Evolutionary conservation across 2,329 filamentous ascomycete species (phyloP).

Genomic region (Didymosphaeria variabile): DNA sequence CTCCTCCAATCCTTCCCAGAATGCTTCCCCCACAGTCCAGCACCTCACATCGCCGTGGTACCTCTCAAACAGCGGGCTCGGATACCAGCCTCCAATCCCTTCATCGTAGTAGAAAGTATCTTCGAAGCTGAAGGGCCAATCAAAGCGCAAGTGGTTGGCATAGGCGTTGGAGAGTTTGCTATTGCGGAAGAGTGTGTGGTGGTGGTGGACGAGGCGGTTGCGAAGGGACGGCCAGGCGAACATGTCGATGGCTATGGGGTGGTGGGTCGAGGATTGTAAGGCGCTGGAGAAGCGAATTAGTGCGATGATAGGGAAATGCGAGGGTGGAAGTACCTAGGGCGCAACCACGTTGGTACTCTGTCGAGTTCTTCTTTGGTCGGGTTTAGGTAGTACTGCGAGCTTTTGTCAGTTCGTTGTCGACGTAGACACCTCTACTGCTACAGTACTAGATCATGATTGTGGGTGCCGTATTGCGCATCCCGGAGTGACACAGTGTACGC

Average conservation of each 20-base stretch:
- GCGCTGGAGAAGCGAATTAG: slow-evolving; percentile 18
- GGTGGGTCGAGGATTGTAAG: slow-evolving; percentile 34
- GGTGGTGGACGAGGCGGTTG: slow-evolving; percentile 36
- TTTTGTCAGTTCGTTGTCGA: background rate
- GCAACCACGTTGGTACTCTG: slow-evolving; percentile 41
- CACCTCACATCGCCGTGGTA: slow-evolving; percentile 41
- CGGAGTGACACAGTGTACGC: no score
- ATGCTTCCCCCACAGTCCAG: slow-evolving; percentile 37
- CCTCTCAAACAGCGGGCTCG: slow-evolving; percentile 41
- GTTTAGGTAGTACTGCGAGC: slow-evolving; percentile 43
- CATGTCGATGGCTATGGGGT: slow-evolving; percentile 45
- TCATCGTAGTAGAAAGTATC: slow-evolving; percentile 43
- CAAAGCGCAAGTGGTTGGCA: slow-evolving; percentile 38
- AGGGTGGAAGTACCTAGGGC: slow-evolving; percentile 29
- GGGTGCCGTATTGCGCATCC: no score
- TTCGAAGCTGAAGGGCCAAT: slow-evolving; percentile 46
- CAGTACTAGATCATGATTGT: no score
- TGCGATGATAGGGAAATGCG: slow-evolving; percentile 1
- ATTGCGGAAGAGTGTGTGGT: slow-evolving; percentile 33
- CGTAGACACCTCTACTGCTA: background rate
- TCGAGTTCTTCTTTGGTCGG: slow-evolving; percentile 34
- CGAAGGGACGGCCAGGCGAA: slow-evolving; percentile 47
- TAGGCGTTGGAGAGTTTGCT: slow-evolving; percentile 33
- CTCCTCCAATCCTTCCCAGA: slow-evolving; percentile 41
- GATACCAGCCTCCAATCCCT: slow-evolving; percentile 21